Evolutionary conservation across 352 stramenopile species (phyloP).

Genomic region (Blastocystis sp.): DNA sequence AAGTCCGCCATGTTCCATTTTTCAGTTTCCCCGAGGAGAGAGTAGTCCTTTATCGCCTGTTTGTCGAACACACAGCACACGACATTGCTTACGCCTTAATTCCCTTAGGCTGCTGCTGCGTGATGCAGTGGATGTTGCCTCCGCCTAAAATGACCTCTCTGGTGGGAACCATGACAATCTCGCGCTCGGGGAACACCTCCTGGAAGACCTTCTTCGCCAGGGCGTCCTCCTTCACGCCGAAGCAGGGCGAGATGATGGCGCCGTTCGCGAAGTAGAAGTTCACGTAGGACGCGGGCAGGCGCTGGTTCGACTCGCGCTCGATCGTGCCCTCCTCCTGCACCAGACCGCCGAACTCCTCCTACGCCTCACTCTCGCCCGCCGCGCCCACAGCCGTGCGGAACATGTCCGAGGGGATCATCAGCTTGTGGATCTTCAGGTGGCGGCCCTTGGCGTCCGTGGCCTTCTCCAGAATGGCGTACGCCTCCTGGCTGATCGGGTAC

Average conservation of each 20-base stretch:
- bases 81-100: slow-evolving; percentile 28
- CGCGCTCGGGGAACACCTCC: slow-evolving; percentile 73
- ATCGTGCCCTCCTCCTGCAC: slow-evolving; percentile 68
- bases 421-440: slow-evolving; percentile 73
- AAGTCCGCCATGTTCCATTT: slow-evolving; percentile 23
- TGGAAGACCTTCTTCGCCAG: slow-evolving; percentile 65
- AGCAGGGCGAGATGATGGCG: slow-evolving; percentile 75
- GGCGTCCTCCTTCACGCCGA: slow-evolving; percentile 73
- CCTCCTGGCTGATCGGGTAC: slow-evolving; percentile 72
- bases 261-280: slow-evolving; percentile 79
- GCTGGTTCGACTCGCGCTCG: slow-evolving; percentile 71
- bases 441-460: slow-evolving; percentile 73
- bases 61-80: neutral
- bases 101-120: slow-evolving; percentile 73
- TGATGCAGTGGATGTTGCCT: slow-evolving; percentile 80
- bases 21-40: slow-evolving; percentile 19
- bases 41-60: neutral
- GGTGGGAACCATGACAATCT: slow-evolving; percentile 74
- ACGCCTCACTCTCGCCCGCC: slow-evolving; percentile 11
- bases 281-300: slow-evolving; percentile 76
- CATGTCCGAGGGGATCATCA: slow-evolving; percentile 73
- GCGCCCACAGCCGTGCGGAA: slow-evolving; percentile 1
- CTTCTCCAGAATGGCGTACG: slow-evolving; percentile 71
- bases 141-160: slow-evolving; percentile 76
- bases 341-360: slow-evolving; percentile 10